phyloP scores from a whole-genome alignment of 495 filamentous ascomycete genomes.

The Podospora sp. region DNA sequence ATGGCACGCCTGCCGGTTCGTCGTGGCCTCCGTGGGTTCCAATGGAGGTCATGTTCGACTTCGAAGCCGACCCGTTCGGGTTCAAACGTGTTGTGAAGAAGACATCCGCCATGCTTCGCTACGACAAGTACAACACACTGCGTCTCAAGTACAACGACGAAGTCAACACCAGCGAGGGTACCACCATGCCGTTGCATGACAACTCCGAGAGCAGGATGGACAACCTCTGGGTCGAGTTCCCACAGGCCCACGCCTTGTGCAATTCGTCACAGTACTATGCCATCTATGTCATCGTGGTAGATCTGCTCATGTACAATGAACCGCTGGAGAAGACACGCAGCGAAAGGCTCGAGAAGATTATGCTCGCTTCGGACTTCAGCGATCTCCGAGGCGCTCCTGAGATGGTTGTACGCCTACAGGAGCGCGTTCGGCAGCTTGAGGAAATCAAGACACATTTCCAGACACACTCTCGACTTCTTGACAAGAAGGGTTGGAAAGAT shows the following conservation, averaged over 20 bases:
- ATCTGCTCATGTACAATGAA: constrained; percentile 92
- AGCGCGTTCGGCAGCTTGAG: constrained; percentile 88
- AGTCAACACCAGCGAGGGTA: constrained; percentile 63
- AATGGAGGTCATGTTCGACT: constrained; percentile 97
- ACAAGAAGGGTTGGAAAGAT: constrained; percentile 90
- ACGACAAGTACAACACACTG: constrained; percentile 97
- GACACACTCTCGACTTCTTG: constrained; percentile 83
- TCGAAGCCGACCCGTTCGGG: constrained; percentile 85
- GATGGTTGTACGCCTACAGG: constrained; percentile 88
- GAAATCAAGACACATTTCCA: constrained; percentile 98
- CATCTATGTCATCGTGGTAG: constrained; percentile 94
- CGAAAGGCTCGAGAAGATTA: constrained; percentile 95
- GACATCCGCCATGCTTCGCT: constrained; percentile 89
- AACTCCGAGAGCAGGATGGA: constrained; percentile 81
- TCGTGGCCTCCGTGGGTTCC: constrained; percentile 98
- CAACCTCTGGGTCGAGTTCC: constrained; percentile 95
- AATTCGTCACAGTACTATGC: constrained; percentile 96
- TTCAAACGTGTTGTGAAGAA: constrained; percentile 93
- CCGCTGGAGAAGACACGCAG: constrained; percentile 92
- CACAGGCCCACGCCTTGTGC: constrained; percentile 86
- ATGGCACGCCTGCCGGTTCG: constrained; percentile 80
- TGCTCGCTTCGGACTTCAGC: constrained; percentile 99
- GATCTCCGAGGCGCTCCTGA: constrained; percentile 91
- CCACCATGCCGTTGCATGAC: constrained; percentile 44
- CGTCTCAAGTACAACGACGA: constrained; percentile 98